Base-by-base conservation (phyloP, 495 filamentous ascomycete genomes). In the Penicilliopsis zonata region DNA sequence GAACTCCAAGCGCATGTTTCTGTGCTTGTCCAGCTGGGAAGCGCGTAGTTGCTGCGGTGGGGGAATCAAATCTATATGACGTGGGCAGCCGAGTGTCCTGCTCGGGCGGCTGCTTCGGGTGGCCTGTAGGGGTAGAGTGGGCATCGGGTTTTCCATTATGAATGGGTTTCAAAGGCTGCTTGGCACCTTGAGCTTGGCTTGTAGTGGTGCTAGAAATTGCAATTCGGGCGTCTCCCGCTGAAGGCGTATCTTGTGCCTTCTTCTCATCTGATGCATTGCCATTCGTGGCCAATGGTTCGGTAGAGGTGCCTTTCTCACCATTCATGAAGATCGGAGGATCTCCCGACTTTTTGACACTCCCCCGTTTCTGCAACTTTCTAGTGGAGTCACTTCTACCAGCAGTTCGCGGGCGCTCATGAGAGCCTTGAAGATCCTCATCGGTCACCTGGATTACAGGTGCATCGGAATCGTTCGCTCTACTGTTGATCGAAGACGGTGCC, bases 1-100 rank as follows among this genome's bases (percentile, higher is more conserved):
- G 66, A 43, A 79, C 53, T 4, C 65, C 66, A 20, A 67, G 66
- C 14, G 76, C 64, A 36, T 72, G 73, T 32, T 72, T 72, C 38
- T 69, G 64, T 21, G 50, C 50, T 44, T 65, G 50, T 21, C 53
- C 29, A 30, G 50, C 36, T 19, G 63, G 44, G 19, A 61, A 57
- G 38, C 55, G 54, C 34, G 53, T 58, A 22, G 50, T 38, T 5
- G 55, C 47, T 32, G 50, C 36, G 18, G 65, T 59, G 2, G 59
- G 63, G 21, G 59, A 67, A 17, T 61, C 55, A 30, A 62, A 64
- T 8, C 63, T 61, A 31, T 62, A 54, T 9, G 49, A 53, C 2
- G 42, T 41, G 4, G 72, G 63, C 13, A 73, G 42, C 20, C 69
- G 65, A 24, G 56, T 46, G 36, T 75, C 69, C 33, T 75, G 72